Evolutionary conservation across 257 asterid genomes (phyloP).

Genomic region (Solanum megistacrolobum): DNA sequence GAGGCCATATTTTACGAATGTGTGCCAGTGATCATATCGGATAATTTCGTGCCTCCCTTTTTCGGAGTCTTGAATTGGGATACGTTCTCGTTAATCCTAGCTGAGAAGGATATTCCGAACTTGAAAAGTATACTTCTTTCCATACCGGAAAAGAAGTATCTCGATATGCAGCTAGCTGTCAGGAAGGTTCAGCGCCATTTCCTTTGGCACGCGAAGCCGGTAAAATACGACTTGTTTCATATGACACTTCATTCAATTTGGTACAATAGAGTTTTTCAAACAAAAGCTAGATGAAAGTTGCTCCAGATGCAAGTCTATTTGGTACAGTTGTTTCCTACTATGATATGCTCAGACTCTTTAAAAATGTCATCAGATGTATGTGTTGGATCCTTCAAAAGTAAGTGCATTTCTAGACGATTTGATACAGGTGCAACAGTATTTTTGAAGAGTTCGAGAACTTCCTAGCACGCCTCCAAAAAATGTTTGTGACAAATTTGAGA

Average conservation of each 20-base stretch:
- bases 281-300: constrained; percentile 39
- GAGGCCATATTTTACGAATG: constrained; percentile 88
- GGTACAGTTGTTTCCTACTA: neutral
- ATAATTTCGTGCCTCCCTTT: constrained; percentile 86
- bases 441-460: neutral
- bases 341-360: neutral
- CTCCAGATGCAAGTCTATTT: neutral
- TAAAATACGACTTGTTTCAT: constrained; percentile 75
- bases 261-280: constrained; percentile 78
- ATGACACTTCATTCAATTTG: constrained; percentile 94
- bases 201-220: constrained; percentile 76
- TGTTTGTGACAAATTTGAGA: neutral
- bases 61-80: constrained; percentile 81
- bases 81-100: constrained; percentile 48
- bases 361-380: neutral
- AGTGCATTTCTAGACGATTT: neutral
- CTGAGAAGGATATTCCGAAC: constrained; percentile 60
- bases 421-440: neutral
- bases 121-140: constrained; percentile 53
- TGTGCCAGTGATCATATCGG: constrained; percentile 78
- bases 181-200: constrained; percentile 66
- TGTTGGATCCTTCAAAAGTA: neutral
- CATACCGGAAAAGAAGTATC: constrained; percentile 47
- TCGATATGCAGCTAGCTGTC: constrained; percentile 59
- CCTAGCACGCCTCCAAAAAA: neutral